Conservation (phyloP, 805 yeast species). For the Kuraishia floccosa region DNA sequence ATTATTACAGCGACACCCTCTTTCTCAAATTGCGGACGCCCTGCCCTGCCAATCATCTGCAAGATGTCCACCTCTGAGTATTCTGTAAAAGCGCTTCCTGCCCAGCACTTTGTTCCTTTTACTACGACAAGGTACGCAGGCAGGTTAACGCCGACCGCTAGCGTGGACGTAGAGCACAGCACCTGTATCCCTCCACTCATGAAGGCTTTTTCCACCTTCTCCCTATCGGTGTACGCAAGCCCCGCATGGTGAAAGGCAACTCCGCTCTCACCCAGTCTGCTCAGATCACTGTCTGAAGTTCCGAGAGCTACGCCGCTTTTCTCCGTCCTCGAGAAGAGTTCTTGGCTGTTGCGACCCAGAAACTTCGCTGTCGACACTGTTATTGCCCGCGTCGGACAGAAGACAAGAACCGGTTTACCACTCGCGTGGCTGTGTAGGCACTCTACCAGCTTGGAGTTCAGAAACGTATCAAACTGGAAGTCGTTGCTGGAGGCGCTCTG, state of each 20-base stretch:
- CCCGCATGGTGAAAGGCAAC: constrained; percentile 55
- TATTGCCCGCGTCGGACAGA: constrained; percentile 43
- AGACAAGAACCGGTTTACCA: constrained; percentile 32
- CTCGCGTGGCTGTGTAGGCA: constrained; percentile 25
- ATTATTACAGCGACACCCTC: constrained; percentile 38
- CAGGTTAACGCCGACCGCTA: constrained; percentile 50
- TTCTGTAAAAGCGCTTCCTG: constrained; percentile 34
- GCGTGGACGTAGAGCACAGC: constrained; percentile 46
- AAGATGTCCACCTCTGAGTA: constrained; percentile 43
- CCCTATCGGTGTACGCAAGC: constrained; percentile 32
- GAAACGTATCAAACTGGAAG: constrained; percentile 32
- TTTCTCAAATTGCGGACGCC: constrained; percentile 46
- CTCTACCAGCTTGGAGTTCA: constrained; percentile 28
- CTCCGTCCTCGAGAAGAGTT: constrained; percentile 8
- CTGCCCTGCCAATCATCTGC: constrained; percentile 61
- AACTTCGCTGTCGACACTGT: constrained; percentile 33
- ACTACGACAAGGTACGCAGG: constrained; percentile 51
- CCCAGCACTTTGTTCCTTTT: constrained; percentile 56
- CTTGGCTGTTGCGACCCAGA: constrained; percentile 12
- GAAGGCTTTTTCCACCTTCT: constrained; percentile 31
- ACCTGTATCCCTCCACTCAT: constrained; percentile 27
- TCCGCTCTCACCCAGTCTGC: constrained; percentile 17
- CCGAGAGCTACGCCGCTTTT: no score
- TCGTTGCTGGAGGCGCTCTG: constrained; percentile 25
- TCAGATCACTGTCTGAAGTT: no score